These are phyloP conservation scores for Apiospora pterosperma DNA, from an alignment of 2,329 filamentous ascomycete genomes.

Conservation along the genomic window DNA sequence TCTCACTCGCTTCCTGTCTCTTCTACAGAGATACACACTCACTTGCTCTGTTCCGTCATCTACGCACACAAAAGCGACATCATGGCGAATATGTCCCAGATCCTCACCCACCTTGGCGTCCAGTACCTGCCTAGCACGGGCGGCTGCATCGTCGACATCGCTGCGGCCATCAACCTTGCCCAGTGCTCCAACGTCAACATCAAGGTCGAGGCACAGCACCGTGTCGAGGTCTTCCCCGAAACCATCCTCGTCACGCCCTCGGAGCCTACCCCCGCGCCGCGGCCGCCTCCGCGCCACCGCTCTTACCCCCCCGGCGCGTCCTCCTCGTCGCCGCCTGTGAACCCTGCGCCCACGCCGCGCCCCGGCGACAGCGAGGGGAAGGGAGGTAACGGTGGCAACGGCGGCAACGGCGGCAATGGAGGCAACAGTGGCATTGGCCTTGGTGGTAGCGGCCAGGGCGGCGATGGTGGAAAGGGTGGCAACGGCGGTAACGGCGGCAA, in stretches of 20 bases:
- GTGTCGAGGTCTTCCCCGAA: slow-evolving; percentile 17
- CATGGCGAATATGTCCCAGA: slow-evolving; percentile 1
- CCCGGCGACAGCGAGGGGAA: neutral
- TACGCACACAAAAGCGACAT: neutral
- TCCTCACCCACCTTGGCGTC: slow-evolving; percentile 17
- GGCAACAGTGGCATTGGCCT: too few relatives aligned
- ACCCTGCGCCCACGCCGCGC: too few relatives aligned
- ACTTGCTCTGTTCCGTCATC: neutral
- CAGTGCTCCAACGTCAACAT: slow-evolving; percentile 23
- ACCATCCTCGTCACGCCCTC: slow-evolving; percentile 23
- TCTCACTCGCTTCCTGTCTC: neutral
- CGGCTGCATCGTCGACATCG: slow-evolving; percentile 24
- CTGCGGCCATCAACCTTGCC: slow-evolving; percentile 14
- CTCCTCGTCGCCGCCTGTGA: neutral
- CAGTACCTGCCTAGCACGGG: slow-evolving; percentile 17
- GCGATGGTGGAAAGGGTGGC: neutral
- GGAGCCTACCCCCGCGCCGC: too few relatives aligned
- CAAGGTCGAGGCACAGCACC: slow-evolving; percentile 15
- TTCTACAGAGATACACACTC: slow-evolving; percentile 8
- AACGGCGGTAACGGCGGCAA: neutral
- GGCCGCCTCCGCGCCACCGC: neutral
- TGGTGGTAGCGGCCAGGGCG: too few relatives aligned
- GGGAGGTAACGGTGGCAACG: neutral
- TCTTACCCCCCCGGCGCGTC: neutral
- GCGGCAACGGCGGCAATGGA: neutral